Conservation (phyloP, 768 basidiomycete genomes). For the Pulveroboletus sp. region DNA sequence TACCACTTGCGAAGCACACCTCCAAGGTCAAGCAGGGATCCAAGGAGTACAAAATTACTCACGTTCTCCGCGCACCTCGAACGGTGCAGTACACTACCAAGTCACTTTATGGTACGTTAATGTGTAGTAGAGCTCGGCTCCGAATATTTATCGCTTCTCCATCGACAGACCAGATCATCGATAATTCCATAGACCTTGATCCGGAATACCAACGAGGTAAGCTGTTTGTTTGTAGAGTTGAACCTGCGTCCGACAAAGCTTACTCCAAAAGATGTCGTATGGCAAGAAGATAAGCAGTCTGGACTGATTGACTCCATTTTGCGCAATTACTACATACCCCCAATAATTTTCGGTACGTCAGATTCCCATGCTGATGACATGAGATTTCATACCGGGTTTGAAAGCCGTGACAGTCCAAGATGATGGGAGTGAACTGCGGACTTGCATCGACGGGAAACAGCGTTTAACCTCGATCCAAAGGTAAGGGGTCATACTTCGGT, state of each 20-base stretch:
- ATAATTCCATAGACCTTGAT: conserved; percentile 48
- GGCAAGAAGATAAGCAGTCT: conserved; percentile 56
- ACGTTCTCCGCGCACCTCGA: conserved; percentile 35
- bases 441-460: conserved; percentile 73
- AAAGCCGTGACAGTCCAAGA: conserved; percentile 37
- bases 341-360: conserved; percentile 56
- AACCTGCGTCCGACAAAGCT: background rate
- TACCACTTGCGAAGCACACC: conserved; percentile 20
- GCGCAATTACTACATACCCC: conserved; percentile 62
- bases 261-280: conserved; percentile 49
- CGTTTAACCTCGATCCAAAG: conserved; percentile 60
- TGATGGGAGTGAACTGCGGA: conserved; percentile 42
- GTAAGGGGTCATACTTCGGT: conserved; percentile 29
- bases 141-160: background rate
- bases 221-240: conserved; percentile 2
- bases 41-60: conserved; percentile 29
- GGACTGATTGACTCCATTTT: conserved; percentile 61
- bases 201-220: conserved; percentile 65
- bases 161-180: conserved; percentile 42
- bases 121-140: background rate
- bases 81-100: conserved; percentile 40
- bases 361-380: background rate
- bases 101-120: conserved; percentile 39
- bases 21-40: conserved; percentile 21
- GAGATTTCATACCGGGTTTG: background rate